A percentile compares a stretch with the other conserved stretches of the same genome.
phyloP scores from a whole-genome alignment of 2,329 filamentous ascomycete species.

The Basipetospora sp. region DNA sequence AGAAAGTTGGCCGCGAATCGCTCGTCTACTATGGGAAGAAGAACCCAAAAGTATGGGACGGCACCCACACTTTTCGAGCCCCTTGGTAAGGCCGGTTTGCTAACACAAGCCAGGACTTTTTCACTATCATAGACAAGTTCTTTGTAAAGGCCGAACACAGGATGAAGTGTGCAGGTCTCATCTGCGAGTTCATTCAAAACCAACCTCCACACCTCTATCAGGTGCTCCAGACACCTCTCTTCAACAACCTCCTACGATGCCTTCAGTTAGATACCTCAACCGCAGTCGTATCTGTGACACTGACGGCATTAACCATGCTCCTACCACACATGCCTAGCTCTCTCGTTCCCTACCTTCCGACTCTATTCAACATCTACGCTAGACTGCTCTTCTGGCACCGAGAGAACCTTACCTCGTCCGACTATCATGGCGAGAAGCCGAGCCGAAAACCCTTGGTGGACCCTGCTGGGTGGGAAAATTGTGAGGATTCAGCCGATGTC shows the following conservation, averaged over 20 bases:
- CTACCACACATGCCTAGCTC: constrained; percentile 66
- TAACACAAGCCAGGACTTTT: constrained; percentile 38
- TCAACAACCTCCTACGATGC: constrained; percentile 57
- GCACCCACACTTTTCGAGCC: background rate
- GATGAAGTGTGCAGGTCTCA: constrained; percentile 47
- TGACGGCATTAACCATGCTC: constrained; percentile 67
- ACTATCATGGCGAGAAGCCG: constrained; percentile 7
- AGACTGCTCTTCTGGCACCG: constrained; percentile 66
- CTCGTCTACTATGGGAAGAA: constrained; percentile 50
- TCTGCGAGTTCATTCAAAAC: constrained; percentile 58
- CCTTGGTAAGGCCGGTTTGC: too few relatives aligned
- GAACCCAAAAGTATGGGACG: constrained; percentile 41
- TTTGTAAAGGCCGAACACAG: constrained; percentile 51
- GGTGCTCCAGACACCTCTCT: constrained; percentile 56
- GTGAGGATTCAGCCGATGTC: constrained; percentile 44
- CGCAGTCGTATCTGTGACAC: constrained; percentile 57
- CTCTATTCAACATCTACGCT: constrained; percentile 69
- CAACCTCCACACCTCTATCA: constrained; percentile 69
- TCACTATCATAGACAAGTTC: constrained; percentile 49
- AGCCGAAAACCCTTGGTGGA: constrained; percentile 13
- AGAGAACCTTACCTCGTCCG: constrained; percentile 24
- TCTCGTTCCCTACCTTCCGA: constrained; percentile 52
- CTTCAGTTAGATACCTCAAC: constrained; percentile 66
- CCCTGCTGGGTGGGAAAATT: constrained; percentile 47
- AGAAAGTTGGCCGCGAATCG: constrained; percentile 35